Conservation (phyloP, 176 grass and related monocot species). For the Triticum monococcum region DNA sequence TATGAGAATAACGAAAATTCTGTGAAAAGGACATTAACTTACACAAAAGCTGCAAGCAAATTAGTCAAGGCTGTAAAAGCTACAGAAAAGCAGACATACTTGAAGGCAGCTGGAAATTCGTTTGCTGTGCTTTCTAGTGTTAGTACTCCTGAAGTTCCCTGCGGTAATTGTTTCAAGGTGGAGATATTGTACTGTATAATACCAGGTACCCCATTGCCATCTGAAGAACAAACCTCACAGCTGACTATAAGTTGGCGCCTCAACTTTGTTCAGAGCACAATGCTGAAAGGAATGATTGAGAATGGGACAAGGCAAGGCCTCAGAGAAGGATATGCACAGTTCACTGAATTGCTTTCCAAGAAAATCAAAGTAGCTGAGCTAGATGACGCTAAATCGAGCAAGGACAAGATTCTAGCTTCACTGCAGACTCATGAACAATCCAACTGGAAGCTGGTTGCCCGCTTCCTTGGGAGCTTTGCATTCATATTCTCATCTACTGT, state of each 20-base stretch:
- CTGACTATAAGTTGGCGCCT: constrained; percentile 78
- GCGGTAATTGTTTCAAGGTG: constrained; percentile 72
- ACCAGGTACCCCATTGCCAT: constrained; percentile 54
- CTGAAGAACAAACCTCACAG: constrained; percentile 58
- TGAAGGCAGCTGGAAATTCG: constrained; percentile 62
- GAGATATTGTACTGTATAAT: constrained; percentile 74
- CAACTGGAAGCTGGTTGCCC: constrained; percentile 60
- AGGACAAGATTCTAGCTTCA: constrained; percentile 80
- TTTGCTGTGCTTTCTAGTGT: constrained; percentile 64
- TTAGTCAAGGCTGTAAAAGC: constrained; percentile 87
- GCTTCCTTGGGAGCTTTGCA: constrained; percentile 85
- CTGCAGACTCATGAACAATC: constrained; percentile 68
- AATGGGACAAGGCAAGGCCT: constrained; percentile 82
- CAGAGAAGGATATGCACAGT: constrained; percentile 72
- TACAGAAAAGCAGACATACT: constrained; percentile 80
- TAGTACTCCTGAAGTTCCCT: constrained; percentile 83
- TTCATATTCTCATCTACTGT: constrained; percentile 59
- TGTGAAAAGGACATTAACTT: constrained; percentile 74
- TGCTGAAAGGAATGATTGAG: constrained; percentile 96
- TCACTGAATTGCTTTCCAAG: constrained; percentile 72
- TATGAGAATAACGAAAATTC: constrained; percentile 48
- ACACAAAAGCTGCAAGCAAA: constrained; percentile 81
- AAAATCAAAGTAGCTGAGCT: constrained; percentile 59
- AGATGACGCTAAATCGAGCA: constrained; percentile 53
- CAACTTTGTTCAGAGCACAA: constrained; percentile 91